These are phyloP conservation scores for Saturnispora saitoi DNA, from an alignment of 805 yeast genomes.

Conservation along the genomic window DNA sequence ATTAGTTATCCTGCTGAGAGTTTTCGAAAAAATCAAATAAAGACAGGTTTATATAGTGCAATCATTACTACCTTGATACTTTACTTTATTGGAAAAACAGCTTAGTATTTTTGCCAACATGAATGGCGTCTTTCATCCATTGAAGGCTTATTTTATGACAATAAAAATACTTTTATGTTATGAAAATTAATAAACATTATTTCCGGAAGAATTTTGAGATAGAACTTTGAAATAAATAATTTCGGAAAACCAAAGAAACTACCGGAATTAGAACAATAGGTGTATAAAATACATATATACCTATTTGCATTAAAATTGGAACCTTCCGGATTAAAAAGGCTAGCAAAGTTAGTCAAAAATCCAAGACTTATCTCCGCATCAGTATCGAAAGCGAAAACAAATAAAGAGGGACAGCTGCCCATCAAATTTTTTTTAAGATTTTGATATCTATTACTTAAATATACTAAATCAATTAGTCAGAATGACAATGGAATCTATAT, in stretches of 20 bases:
- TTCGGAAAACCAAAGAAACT: no score
- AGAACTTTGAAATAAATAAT: no score
- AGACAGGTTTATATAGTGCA: background rate
- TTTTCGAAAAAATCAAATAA: conserved; percentile 25
- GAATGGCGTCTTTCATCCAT: no score
- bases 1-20: conserved; percentile 24
- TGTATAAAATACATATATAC: no score
- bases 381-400: background rate
- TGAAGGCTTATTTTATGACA: no score
- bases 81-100: background rate
- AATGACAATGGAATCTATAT: conserved; percentile 18
- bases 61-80: background rate
- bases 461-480: background rate
- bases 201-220: no score
- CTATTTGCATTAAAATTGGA: background rate
- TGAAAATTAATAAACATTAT: no score
- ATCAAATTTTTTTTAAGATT: background rate
- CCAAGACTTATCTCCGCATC: background rate
- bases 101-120: background rate
- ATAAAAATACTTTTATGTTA: no score
- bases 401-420: background rate
- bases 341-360: background rate
- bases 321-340: no score
- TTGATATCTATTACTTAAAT: no score
- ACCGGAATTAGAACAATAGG: no score